Percentiles rank a stretch among this genome's conserved stretches.
Evolutionary conservation across 2,329 filamentous ascomycete species (phyloP).

Genomic region (Ramularia endophylla): DNA sequence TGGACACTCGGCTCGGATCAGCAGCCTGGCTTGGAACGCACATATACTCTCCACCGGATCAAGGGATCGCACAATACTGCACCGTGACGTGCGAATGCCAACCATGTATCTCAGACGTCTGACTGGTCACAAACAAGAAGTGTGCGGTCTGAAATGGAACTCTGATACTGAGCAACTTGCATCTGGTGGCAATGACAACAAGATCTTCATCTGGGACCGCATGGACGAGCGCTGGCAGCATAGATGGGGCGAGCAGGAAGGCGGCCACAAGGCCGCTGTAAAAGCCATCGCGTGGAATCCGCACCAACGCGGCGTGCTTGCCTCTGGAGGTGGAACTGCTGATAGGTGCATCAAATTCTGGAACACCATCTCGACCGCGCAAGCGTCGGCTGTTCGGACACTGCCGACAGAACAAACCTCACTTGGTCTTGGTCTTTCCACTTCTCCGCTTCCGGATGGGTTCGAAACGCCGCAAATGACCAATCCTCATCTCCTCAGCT

Average conservation of each 20-base stretch:
- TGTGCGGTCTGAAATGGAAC: conserved; percentile 96
- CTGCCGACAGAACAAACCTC: conserved; percentile 21
- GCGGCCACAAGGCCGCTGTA: conserved; percentile 92
- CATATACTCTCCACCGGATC: conserved; percentile 96
- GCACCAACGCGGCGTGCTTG: conserved; percentile 88
- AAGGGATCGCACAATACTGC: conserved; percentile 86
- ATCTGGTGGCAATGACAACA: conserved; percentile 97
- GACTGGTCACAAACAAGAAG: conserved; percentile 94
- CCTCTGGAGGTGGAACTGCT: conserved; percentile 90
- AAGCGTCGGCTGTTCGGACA: conserved; percentile 28
- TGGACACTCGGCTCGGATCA: conserved; percentile 87
- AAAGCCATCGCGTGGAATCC: conserved; percentile 98
- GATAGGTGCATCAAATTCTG: conserved; percentile 97
- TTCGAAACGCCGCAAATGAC: conserved; percentile 34
- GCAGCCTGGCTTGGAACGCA: conserved; percentile 94
- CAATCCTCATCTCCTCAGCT: conserved; percentile 54
- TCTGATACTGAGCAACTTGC: conserved; percentile 91
- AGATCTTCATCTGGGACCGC: conserved; percentile 98
- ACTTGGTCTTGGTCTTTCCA: conserved; percentile 23
- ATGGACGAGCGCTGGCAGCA: conserved; percentile 85
- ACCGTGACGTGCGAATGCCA: conserved; percentile 88
- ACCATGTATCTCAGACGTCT: conserved; percentile 85
- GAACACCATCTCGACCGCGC: conserved; percentile 60
- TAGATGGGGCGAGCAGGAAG: conserved; percentile 90
- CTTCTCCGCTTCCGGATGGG: conserved; percentile 17